phyloP scores from a whole-genome alignment of 2,329 filamentous ascomycete species.

The Sporothrix inflata region DNA sequence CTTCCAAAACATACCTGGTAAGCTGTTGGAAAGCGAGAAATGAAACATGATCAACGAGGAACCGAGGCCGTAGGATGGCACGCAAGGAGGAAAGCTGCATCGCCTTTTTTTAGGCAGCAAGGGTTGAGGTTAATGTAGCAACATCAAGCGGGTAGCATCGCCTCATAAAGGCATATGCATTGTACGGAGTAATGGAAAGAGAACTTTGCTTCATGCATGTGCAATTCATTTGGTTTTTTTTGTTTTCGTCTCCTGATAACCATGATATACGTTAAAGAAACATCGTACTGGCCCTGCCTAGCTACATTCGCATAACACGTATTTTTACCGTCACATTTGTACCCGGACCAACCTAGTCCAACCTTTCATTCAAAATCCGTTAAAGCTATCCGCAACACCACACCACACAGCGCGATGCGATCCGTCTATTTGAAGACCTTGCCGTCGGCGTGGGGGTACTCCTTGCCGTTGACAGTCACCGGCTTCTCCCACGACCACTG shows the following conservation, averaged over 20 bases:
- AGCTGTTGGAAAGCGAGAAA: too few relatives aligned
- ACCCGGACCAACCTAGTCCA: neutral
- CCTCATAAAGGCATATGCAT: neutral
- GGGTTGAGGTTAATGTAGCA: too few relatives aligned
- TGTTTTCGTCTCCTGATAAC: slow-evolving; percentile 19
- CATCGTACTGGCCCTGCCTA: slow-evolving; percentile 24
- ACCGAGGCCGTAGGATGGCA: too few relatives aligned
- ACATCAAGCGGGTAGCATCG: neutral
- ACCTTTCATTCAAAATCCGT: neutral
- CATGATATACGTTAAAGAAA: slow-evolving; percentile 21
- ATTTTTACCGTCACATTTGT: slow-evolving; percentile 1
- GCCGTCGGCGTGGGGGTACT: slow-evolving; percentile 83
- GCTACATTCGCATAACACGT: slow-evolving; percentile 19
- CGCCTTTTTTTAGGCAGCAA: neutral
- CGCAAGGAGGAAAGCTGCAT: too few relatives aligned
- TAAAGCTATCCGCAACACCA: neutral
- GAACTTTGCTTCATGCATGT: neutral
- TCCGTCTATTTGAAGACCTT: slow-evolving; percentile 95
- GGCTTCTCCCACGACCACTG: slow-evolving; percentile 93
- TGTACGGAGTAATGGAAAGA: neutral
- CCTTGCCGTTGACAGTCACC: slow-evolving; percentile 79
- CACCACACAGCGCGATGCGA: slow-evolving; percentile 9
- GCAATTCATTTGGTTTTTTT: slow-evolving; percentile 14
- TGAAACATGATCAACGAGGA: too few relatives aligned
- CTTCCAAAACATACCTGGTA: too few relatives aligned